Evolutionary conservation across 768 basidiomycete genomes (phyloP), one percentile per base, ranked within the genome.

Genomic region (Gloeophyllum trabeum): DNA sequence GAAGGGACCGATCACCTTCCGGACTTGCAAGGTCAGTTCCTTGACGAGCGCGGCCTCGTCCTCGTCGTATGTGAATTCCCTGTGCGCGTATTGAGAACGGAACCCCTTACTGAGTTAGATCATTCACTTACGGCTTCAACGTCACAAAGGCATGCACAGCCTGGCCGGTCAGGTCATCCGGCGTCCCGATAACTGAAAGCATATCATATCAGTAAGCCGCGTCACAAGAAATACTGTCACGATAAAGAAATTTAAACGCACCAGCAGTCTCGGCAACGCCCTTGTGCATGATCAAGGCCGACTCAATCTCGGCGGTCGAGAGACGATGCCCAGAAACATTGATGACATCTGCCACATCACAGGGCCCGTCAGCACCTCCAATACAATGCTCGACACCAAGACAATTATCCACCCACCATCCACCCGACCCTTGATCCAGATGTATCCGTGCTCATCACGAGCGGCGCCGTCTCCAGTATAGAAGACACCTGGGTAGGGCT

Each of bases 391-490:
- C 16, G 25, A 7, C 7, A 10, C 19, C 28, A 18, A 10, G 36
- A 6, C 28, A n/a, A n/a, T n/a, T n/a, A n/a, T n/a, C n/a, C n/a
- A 71, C 63, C 49, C 71, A 76, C 85, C 92, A 61, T 99, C 96
- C 39, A 98, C 77, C 50, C 96, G 79, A 40, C 94, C 96, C 62
- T 91, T 91, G 63, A 99, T 97, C 94, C 96, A 98, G 58, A 94
- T 86, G 65, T 99, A 98, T 2, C 94, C 96, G 51, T 98, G 80
- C 50, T 83, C 79, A 56, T 98, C 96, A 18, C 94, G 76, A 12
- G 84, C 83, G 22, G 93, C 94, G 35, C 94, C 96, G 53, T 99
- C 94, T 19, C 96, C 96, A n/a, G 94, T 98, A 64, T 85, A 96
- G 73, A 89, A 98, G 58, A 71, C 66, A 5, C 93, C 93, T 4